These are phyloP conservation scores for Phlyctochytrium bullatum DNA, from an alignment of 192 early-diverging fungal genomes.

Conservation along the genomic window DNA sequence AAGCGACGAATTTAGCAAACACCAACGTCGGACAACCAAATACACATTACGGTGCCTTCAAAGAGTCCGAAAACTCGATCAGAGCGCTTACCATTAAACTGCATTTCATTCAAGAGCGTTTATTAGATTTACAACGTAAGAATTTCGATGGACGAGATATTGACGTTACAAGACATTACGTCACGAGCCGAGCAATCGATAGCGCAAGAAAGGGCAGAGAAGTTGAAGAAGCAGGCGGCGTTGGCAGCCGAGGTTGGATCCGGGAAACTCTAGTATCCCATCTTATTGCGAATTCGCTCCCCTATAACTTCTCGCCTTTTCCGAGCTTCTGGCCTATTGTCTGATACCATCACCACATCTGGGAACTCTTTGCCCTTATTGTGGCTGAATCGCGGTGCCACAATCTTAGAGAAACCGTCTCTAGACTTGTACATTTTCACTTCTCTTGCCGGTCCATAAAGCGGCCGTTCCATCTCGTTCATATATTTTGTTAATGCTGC, in stretches of 20 bases:
- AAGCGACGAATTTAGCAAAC: slow-evolving; percentile 7
- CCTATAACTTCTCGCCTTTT: no score
- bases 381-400: no score
- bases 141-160: not conserved
- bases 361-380: no score
- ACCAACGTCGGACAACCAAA: slow-evolving; percentile 11
- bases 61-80: slow-evolving; percentile 29
- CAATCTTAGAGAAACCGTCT: no score
- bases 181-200: slow-evolving; percentile 40
- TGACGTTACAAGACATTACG: slow-evolving; percentile 29
- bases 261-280: not conserved
- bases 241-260: slow-evolving; percentile 16
- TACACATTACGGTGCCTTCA: not conserved
- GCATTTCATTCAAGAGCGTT: slow-evolving; percentile 49
- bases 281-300: no score
- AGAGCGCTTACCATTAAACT: slow-evolving; percentile 47
- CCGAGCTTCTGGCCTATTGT: no score
- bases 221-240: slow-evolving; percentile 28
- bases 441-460: no score
- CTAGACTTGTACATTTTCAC: no score
- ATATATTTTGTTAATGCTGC: no score
- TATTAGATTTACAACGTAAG: slow-evolving; percentile 52
- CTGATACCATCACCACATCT: no score
- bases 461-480: no score
- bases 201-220: slow-evolving; percentile 29